A percentile compares a stretch with the other conserved stretches of the same genome.
Evolutionary conservation across 345 rosid species (phyloP).

Genomic region (Melastoma malabathricum): DNA sequence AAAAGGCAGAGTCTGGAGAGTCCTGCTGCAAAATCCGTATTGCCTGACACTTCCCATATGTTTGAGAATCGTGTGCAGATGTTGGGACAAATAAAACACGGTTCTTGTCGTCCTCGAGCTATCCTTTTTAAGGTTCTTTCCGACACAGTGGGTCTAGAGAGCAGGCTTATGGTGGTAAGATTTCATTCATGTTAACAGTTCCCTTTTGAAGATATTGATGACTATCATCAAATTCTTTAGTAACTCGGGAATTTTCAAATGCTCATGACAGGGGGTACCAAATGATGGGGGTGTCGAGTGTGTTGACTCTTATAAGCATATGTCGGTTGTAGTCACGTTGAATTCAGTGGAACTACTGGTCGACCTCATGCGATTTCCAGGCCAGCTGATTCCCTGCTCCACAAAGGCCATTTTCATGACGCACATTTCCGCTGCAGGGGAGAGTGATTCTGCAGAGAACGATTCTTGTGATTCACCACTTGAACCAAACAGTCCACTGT

Average conservation of each 20-base stretch:
- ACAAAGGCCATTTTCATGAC: constrained; percentile 80
- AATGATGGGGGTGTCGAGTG: constrained; percentile 75
- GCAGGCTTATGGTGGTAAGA: constrained; percentile 92
- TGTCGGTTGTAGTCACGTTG: constrained; percentile 74
- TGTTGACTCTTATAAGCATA: constrained; percentile 64
- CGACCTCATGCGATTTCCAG: constrained; percentile 97
- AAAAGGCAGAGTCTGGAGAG: constrained; percentile 62
- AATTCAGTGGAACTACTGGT: constrained; percentile 85
- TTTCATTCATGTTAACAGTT: too few species aligned
- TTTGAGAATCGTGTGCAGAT: constrained; percentile 69
- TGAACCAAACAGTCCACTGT: constrained; percentile 95
- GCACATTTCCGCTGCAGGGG: constrained; percentile 92
- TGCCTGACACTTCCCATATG: constrained; percentile 50
- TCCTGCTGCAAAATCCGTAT: constrained; percentile 70
- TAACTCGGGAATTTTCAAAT: background rate
- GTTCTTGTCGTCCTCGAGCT: constrained; percentile 88
- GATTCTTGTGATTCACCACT: constrained; percentile 98
- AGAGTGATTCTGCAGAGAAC: constrained; percentile 98
- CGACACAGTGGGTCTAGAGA: constrained; percentile 85
- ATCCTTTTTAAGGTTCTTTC: constrained; percentile 89
- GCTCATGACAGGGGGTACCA: constrained; percentile 66
- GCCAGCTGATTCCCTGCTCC: constrained; percentile 75
- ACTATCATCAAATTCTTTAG: background rate
- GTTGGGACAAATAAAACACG: constrained; percentile 89
- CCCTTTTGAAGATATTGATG: too few species aligned